Base-by-base conservation (phyloP, 2,329 filamentous ascomycete genomes). In the Juglanconis oblonga region DNA sequence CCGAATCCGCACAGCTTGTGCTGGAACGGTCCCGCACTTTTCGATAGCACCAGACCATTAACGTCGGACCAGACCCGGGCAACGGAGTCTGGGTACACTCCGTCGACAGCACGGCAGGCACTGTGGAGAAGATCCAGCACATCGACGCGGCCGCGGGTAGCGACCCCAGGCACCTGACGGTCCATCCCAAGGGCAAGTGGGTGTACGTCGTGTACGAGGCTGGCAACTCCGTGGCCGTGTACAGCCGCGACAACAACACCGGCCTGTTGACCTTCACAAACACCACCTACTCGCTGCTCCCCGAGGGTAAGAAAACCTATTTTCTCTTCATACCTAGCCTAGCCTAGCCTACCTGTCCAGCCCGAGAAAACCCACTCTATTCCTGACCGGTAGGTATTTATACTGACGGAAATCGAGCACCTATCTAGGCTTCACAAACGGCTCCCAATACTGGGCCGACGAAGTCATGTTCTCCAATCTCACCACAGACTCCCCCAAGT, bases 61-160 rank as follows among this genome's bases (percentile, higher is more conserved):
- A 13, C 13, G 17, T 24, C 17, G 17, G 17, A 24, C 17, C 17
- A 40, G 36, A 70, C 52, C 68, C 65, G 63, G 70, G 68, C 36
- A 70, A 71, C 57, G 66, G 68, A 3, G 66, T 72, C 13, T 72
- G 70, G 70, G 63, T 64, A 3, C 70, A 71, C 59, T 62, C 61
- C 4, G 61, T 67, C 47, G 67, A 71, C 50, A 64, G 24, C 31
- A 56, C 51, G 42, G 64, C 64, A 11, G 68, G 60, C 14, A 57
- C 59, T 33, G 58, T 66, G 4, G 61, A 59, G 35, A 61, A 67
- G 52, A 56, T 67, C 29, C 40, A 64, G 66, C 57, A 64, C 64
- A 55, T 63, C 62, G 42, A 62, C 45, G 31, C 68, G 5, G 59
- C 58, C 4, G 56, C 56, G 33, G 67, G 66, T 3, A 61, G 65